phyloP scores from a whole-genome alignment of 257 asterid species.

The Cynanchum wilfordii region DNA sequence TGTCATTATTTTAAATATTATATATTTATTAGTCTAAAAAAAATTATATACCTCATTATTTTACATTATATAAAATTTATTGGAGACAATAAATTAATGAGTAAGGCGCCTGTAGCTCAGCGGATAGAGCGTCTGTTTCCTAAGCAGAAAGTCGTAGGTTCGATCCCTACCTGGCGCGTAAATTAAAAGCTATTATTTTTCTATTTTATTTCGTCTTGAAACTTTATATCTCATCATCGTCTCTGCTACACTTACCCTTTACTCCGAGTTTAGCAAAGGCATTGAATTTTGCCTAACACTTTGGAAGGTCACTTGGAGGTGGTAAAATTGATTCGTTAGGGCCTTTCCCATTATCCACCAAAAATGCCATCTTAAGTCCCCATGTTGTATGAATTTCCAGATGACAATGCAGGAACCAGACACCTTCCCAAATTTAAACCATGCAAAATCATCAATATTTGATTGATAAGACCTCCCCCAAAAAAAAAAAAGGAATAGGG shows the following conservation, averaged over 20 bases:
- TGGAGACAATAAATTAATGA: no score
- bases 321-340: slow-evolving; percentile 50
- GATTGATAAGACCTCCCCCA: neutral
- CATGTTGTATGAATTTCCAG: slow-evolving; percentile 75
- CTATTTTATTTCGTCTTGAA: neutral
- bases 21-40: no score
- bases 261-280: slow-evolving; percentile 10
- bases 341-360: slow-evolving; percentile 62
- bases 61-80: no score
- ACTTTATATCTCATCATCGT: neutral
- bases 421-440: slow-evolving; percentile 36
- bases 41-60: no score
- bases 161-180: slow-evolving; percentile 99
- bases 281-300: slow-evolving; percentile 31
- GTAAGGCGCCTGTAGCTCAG: slow-evolving; percentile 92
- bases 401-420: slow-evolving; percentile 78
- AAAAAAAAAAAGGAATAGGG: neutral
- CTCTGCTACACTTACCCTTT: slow-evolving; percentile 7
- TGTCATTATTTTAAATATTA: no score
- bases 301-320: slow-evolving; percentile 67
- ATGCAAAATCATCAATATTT: neutral
- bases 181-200: no score
- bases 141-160: slow-evolving; percentile 97
- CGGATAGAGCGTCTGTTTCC: slow-evolving; percentile 99
- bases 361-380: slow-evolving; percentile 77